Conservation (phyloP, 129 eudicot genomes). For the Tanacetum coccineum region DNA sequence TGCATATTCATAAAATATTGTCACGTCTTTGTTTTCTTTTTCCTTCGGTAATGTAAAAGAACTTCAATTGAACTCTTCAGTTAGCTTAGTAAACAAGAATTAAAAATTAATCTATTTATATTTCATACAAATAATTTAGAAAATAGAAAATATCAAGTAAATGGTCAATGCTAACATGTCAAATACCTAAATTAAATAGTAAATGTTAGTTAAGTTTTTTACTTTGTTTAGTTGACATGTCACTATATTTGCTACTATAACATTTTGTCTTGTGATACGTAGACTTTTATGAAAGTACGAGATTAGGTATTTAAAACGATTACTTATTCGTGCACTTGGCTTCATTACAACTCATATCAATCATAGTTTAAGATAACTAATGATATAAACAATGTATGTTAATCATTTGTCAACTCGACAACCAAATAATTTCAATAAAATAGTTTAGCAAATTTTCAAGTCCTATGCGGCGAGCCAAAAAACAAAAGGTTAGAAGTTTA, state of each 20-base stretch:
- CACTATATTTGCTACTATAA: background rate
- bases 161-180: too few relatives aligned
- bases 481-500: background rate
- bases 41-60: too few relatives aligned
- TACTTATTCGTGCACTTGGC: conserved; percentile 26
- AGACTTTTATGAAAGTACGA: conserved; percentile 8
- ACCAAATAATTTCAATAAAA: conserved; percentile 5
- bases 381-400: conserved; percentile 15
- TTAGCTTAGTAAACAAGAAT: too few relatives aligned
- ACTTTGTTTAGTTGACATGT: background rate
- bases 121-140: too few relatives aligned
- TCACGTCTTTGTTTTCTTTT: too few relatives aligned
- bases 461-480: background rate
- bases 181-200: too few relatives aligned
- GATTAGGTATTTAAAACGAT: conserved; percentile 14
- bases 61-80: too few relatives aligned
- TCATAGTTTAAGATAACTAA: background rate
- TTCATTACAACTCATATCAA: conserved; percentile 24
- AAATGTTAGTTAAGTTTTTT: too few relatives aligned
- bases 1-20: too few relatives aligned
- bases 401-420: conserved; percentile 24
- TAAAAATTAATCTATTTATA: too few relatives aligned
- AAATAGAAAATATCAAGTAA: too few relatives aligned
- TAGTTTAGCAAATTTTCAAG: conserved; percentile 8
- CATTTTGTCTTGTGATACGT: background rate